Percentiles rank a stretch among this genome's conserved stretches.
phyloP scores from a whole-genome alignment of 139 green algal genomes.

The Ulvella scutata region DNA sequence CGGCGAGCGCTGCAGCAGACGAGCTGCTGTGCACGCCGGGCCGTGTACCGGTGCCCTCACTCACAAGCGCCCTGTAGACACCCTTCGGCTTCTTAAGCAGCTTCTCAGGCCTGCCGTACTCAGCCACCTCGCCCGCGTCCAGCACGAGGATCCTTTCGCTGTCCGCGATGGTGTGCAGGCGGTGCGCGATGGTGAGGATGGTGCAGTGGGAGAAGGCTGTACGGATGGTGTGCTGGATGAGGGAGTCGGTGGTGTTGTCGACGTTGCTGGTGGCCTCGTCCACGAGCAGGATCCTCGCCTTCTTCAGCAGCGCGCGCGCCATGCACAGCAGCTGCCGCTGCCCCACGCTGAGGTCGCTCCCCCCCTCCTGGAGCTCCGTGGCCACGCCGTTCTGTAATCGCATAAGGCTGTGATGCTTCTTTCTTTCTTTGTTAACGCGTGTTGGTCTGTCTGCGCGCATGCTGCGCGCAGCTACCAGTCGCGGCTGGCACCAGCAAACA shows the following conservation, averaged over 20 bases:
- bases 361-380: constrained; percentile 52
- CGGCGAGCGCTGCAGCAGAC: no score
- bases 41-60: no score
- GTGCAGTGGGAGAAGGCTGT: constrained; percentile 26
- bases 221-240: constrained; percentile 41
- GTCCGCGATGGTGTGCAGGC: constrained; percentile 43
- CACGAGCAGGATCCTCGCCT: constrained; percentile 51
- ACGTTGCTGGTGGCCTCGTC: constrained; percentile 88
- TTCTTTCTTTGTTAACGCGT: no score
- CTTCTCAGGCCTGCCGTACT: constrained; percentile 5
- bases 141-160: constrained; percentile 33
- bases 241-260: constrained; percentile 69
- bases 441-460: no score
- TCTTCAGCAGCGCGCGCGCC: constrained; percentile 67
- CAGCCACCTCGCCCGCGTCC: not conserved
- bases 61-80: constrained; percentile 29
- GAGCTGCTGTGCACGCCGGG: no score
- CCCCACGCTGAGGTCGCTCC: constrained; percentile 62
- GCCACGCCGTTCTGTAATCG: constrained; percentile 58
- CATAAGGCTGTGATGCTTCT: no score
- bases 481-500: no score
- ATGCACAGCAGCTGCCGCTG: constrained; percentile 90
- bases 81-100: constrained; percentile 14
- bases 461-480: no score
- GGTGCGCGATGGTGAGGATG: constrained; percentile 34